Conservation (phyloP, 495 filamentous ascomycete genomes). For the Neurospora tetrasperma region DNA sequence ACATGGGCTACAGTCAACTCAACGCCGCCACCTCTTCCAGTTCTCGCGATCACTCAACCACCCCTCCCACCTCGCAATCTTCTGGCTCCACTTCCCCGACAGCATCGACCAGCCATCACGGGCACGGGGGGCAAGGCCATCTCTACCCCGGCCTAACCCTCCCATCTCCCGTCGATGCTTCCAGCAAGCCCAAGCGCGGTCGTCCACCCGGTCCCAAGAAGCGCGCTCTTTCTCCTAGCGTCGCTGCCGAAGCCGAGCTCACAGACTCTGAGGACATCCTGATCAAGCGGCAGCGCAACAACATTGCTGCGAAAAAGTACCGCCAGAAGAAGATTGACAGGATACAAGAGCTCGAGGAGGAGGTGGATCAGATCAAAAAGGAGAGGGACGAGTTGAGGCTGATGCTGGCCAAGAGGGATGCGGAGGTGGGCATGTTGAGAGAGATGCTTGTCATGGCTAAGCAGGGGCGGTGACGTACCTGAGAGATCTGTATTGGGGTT, state of each 20-base stretch:
- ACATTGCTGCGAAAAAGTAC: constrained; percentile 60
- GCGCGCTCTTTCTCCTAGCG: not conserved
- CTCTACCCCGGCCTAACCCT: not conserved
- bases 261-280: constrained; percentile 12
- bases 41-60: not conserved
- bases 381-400: constrained; percentile 60
- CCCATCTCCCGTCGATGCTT: not conserved
- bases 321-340: constrained; percentile 59
- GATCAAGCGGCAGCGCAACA: constrained; percentile 55
- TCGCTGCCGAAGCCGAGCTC: not conserved
- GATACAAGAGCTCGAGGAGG: constrained; percentile 51
- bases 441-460: constrained; percentile 32
- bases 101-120: not conserved
- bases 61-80: too few species aligned
- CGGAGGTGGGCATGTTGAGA: constrained; percentile 40
- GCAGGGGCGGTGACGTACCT: constrained; percentile 3
- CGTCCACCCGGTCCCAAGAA: not conserved
- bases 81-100: too few species aligned
- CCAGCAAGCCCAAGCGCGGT: constrained; percentile 6
- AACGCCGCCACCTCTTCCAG: not conserved
- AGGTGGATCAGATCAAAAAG: constrained; percentile 46
- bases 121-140: not conserved
- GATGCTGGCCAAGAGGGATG: constrained; percentile 51
- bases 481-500: not conserved
- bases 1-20: not conserved